Conservation (phyloP, 208 protist genomes). For the Vickermania spadyakhi region DNA sequence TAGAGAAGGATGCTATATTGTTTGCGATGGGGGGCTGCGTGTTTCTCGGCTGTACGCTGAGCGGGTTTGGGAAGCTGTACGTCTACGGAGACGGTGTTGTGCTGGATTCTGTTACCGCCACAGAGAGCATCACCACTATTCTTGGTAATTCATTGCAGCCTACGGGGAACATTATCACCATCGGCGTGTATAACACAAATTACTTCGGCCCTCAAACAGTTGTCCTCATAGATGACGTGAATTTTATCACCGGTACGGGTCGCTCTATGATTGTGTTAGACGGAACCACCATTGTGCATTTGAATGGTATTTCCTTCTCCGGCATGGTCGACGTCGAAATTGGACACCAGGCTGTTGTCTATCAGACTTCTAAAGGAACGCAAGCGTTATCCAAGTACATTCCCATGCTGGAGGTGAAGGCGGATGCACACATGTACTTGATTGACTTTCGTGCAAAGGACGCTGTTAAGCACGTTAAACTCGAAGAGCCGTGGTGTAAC, state of each 20-base stretch:
- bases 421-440: not conserved
- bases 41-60: slow-evolving; percentile 27
- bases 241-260: slow-evolving; percentile 38
- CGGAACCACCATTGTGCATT: slow-evolving; percentile 23
- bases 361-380: slow-evolving; percentile 16
- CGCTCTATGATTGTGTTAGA: slow-evolving; percentile 35
- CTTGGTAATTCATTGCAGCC: slow-evolving; percentile 10
- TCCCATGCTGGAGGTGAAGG: not conserved
- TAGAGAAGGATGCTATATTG: slow-evolving; percentile 35
- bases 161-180: slow-evolving; percentile 11
- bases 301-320: slow-evolving; percentile 25
- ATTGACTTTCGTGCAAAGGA: not conserved
- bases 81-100: slow-evolving; percentile 30
- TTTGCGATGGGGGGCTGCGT: slow-evolving; percentile 28
- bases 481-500: not conserved
- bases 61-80: slow-evolving; percentile 26
- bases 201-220: slow-evolving; percentile 29
- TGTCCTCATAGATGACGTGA: slow-evolving; percentile 21
- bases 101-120: slow-evolving; percentile 47
- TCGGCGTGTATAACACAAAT: slow-evolving; percentile 39
- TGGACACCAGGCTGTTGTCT: slow-evolving; percentile 20
- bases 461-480: not conserved
- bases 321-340: slow-evolving; percentile 44
- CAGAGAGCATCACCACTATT: slow-evolving; percentile 16
- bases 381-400: not conserved